These are phyloP conservation scores for Dactylorhiza incarnata DNA, from an alignment of 106 monocot species.

Conservation along the genomic window DNA sequence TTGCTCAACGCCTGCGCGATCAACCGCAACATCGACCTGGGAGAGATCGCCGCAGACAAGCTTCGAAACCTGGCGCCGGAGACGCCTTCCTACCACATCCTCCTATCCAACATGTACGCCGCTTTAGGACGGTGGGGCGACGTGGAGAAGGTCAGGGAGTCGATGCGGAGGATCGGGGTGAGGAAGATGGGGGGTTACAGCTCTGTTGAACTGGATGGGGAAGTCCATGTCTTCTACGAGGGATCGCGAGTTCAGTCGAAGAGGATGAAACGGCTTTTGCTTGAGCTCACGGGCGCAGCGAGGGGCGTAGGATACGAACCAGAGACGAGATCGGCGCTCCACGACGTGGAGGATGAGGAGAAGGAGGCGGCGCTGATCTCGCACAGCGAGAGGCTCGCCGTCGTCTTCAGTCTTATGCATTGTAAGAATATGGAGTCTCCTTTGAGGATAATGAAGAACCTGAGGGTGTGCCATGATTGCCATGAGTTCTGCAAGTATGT, in stretches of 20 bases:
- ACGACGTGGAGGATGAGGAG: conserved; percentile 36
- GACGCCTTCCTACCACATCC: conserved; percentile 17
- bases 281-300: conserved; percentile 3
- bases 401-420: conserved; percentile 13
- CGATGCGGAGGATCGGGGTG: conserved; percentile 12
- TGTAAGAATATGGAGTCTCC: not conserved
- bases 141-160: conserved; percentile 17
- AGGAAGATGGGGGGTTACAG: conserved; percentile 20
- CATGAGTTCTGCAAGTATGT: conserved; percentile 19
- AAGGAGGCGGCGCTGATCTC: conserved; percentile 15
- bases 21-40: conserved; percentile 8
- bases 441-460: conserved; percentile 30
- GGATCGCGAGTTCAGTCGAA: conserved; percentile 13
- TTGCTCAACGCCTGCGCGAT: conserved; percentile 27
- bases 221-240: conserved; percentile 26
- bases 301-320: conserved; percentile 16
- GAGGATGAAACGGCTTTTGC: conserved; percentile 10
- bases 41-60: conserved; percentile 21
- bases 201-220: conserved; percentile 21
- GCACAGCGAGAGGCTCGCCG: conserved; percentile 29
- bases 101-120: conserved; percentile 24
- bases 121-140: conserved; percentile 16
- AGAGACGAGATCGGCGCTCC: conserved; percentile 13
- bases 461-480: conserved; percentile 27
- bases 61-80: conserved; percentile 13